Conservation (phyloP, 2,329 filamentous ascomycete genomes). For the Aspergillus flavus region DNA sequence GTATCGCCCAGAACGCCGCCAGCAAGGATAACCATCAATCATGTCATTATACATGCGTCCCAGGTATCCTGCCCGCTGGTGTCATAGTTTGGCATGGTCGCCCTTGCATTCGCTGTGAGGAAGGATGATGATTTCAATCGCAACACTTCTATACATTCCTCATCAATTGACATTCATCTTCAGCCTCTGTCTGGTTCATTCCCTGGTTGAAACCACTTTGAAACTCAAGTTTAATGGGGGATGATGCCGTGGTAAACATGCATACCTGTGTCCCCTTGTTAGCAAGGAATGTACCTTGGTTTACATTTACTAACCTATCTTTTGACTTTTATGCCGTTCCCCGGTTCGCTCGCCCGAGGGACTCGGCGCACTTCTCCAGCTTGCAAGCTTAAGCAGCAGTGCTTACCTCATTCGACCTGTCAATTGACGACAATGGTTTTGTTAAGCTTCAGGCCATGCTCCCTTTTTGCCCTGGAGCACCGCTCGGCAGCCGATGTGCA, state of each 20-base stretch:
- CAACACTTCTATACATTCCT: neutral
- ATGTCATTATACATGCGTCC: neutral
- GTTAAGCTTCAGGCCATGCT: neutral
- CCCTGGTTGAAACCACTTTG: neutral
- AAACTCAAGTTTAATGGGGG: neutral
- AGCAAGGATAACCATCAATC: neutral
- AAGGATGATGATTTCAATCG: neutral
- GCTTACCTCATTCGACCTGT: neutral
- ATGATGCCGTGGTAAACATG: neutral
- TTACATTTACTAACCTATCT: neutral
- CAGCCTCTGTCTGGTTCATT: neutral
- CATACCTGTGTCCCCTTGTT: neutral
- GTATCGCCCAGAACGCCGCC: neutral
- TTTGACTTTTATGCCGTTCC: neutral
- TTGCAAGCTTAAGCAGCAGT: neutral
- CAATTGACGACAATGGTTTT: neutral
- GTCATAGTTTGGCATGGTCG: neutral
- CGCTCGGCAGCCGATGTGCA: neutral
- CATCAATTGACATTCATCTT: neutral
- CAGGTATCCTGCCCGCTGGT: neutral
- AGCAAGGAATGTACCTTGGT: neutral
- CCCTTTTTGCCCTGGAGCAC: neutral
- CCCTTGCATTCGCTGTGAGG: neutral
- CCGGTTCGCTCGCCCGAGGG: neutral
- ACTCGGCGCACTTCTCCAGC: neutral